phyloP scores from a whole-genome alignment of 345 rosid species.

The Salix brachista region DNA sequence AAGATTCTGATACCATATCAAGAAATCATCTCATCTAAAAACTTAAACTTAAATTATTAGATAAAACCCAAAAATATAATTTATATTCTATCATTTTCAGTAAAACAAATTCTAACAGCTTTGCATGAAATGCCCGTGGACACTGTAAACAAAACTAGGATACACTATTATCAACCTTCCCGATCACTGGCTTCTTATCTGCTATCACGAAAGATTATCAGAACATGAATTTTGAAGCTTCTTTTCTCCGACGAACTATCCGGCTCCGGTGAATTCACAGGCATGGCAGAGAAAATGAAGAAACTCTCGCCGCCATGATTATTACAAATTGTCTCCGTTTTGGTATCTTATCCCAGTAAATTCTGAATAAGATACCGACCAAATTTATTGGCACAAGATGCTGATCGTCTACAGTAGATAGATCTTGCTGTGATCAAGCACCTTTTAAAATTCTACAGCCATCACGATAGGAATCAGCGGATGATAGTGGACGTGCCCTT shows the following conservation, averaged over 20 bases:
- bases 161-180: neutral
- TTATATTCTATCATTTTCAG: neutral
- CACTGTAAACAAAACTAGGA: neutral
- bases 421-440: constrained; percentile 9
- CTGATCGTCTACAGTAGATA: constrained; percentile 9
- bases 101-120: neutral
- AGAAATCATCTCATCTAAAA: too few species aligned
- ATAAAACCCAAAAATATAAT: too few species aligned
- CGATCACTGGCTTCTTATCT: too few species aligned
- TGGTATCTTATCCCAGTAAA: neutral
- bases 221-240: neutral
- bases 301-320: neutral
- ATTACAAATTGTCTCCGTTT: neutral
- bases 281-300: neutral
- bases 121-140: neutral
- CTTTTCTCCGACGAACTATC: neutral
- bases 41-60: too few species aligned
- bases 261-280: neutral
- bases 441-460: constrained; percentile 17
- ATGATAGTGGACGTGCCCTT: constrained; percentile 44
- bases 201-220: neutral
- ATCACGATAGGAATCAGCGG: constrained; percentile 45
- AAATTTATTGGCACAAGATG: constrained; percentile 11
- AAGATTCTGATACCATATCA: too few species aligned
- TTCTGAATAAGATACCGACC: neutral